Percentiles rank a stretch among this genome's conserved stretches.
These are phyloP conservation scores for Aspergillus glaucus DNA, from an alignment of 2,329 filamentous ascomycete species.

Conservation along the genomic window DNA sequence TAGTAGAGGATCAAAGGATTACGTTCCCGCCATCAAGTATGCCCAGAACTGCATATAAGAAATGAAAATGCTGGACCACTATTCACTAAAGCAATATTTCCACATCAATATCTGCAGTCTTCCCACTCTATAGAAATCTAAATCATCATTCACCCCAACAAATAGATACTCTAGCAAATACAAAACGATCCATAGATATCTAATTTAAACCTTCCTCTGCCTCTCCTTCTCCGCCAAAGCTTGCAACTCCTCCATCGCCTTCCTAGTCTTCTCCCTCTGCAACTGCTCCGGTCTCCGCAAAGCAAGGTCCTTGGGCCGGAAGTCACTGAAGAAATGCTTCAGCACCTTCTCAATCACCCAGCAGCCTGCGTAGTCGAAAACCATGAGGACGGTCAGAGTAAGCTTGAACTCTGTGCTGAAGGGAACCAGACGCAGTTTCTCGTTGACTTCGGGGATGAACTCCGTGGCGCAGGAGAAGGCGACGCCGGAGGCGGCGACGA, in stretches of 20 bases:
- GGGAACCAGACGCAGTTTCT: conserved; percentile 84
- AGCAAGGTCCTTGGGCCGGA: conserved; percentile 88
- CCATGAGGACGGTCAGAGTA: conserved; percentile 78
- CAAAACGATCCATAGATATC: neutral
- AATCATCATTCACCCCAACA: no score
- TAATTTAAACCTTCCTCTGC: conserved; percentile 18
- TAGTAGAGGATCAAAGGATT: no score
- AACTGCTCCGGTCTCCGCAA: conserved; percentile 80
- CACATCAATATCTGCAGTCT: no score
- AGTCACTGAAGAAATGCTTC: conserved; percentile 84
- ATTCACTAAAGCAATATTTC: no score
- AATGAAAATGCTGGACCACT: no score
- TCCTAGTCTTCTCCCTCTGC: conserved; percentile 64
- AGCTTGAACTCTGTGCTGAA: conserved; percentile 85
- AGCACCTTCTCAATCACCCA: conserved; percentile 80
- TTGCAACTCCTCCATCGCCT: conserved; percentile 51
- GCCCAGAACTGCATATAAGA: no score
- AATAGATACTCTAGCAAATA: no score
- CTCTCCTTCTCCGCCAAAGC: conserved; percentile 34
- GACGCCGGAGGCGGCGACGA: conserved; percentile 79
- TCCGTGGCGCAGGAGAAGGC: conserved; percentile 94
- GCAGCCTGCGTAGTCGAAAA: conserved; percentile 79
- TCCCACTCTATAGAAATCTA: conserved; percentile 6
- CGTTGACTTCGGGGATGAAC: conserved; percentile 90
- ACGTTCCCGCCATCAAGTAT: no score